These are phyloP conservation scores for Physcomitrium patens DNA, from an alignment of 225 moss, liverwort and hornwort species.

Conservation along the genomic window DNA sequence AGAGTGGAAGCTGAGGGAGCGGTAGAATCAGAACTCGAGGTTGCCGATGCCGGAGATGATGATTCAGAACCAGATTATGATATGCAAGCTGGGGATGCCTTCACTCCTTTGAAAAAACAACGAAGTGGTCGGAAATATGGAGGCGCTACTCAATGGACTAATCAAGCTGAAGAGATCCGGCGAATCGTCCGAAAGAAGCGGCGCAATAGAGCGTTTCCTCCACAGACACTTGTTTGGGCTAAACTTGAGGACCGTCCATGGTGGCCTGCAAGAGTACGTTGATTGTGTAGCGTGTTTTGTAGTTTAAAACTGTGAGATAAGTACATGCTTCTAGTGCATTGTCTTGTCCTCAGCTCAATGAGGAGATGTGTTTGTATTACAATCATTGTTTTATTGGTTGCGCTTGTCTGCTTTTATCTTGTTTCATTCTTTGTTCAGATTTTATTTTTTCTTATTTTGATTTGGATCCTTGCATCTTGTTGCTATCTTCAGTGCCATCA, in stretches of 20 bases:
- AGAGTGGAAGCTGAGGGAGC: constrained; percentile 42
- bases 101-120: constrained; percentile 77
- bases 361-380: neutral
- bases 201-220: constrained; percentile 69
- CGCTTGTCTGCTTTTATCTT: neutral
- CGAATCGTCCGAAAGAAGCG: constrained; percentile 79
- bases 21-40: constrained; percentile 40
- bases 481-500: neutral
- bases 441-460: neutral
- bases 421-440: neutral
- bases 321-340: constrained; percentile 5
- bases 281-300: constrained; percentile 14
- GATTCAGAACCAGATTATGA: constrained; percentile 48
- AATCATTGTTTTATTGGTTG: neutral
- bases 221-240: constrained; percentile 87
- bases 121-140: constrained; percentile 90
- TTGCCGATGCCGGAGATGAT: constrained; percentile 6
- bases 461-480: neutral
- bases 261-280: constrained; percentile 94
- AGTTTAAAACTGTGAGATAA: constrained; percentile 7
- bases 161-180: constrained; percentile 76
- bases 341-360: neutral
- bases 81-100: constrained; percentile 50
- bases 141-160: constrained; percentile 86
- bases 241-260: constrained; percentile 76